phyloP scores from a whole-genome alignment of 345 rosid genomes.

The Noccaea bulbosa region DNA sequence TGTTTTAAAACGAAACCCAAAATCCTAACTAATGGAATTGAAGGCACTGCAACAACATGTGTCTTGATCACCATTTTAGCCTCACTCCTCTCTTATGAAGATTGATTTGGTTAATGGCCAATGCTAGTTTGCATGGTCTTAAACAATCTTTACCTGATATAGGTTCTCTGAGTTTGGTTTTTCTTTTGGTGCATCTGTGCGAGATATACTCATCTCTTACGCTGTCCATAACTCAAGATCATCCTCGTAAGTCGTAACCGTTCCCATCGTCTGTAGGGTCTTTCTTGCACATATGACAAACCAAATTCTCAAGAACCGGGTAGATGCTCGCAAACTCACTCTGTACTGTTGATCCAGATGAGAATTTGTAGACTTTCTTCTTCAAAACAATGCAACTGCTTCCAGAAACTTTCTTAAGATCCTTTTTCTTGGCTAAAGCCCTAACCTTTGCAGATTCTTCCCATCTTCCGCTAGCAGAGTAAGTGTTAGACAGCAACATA shows the following conservation, averaged over 20 bases:
- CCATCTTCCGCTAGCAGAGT: slow-evolving; percentile 70
- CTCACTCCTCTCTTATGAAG: background rate
- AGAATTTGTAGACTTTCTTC: slow-evolving; percentile 53
- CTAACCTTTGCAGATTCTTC: slow-evolving; percentile 73
- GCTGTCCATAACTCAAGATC: slow-evolving; percentile 29
- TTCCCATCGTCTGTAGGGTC: slow-evolving; percentile 30
- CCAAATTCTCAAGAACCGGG: slow-evolving; percentile 38
- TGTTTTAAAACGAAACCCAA: too few species aligned
- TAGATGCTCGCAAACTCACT: slow-evolving; percentile 33
- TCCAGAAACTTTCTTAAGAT: slow-evolving; percentile 72
- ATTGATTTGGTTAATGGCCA: slow-evolving; percentile 12
- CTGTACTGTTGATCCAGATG: slow-evolving; percentile 47
- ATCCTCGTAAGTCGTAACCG: slow-evolving; percentile 16
- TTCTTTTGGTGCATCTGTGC: slow-evolving; percentile 12
- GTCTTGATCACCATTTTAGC: slow-evolving; percentile 65
- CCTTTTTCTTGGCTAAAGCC: slow-evolving; percentile 60
- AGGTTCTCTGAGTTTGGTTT: slow-evolving; percentile 3
- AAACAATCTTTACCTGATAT: slow-evolving; percentile 29
- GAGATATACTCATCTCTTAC: slow-evolving; percentile 22
- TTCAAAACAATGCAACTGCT: slow-evolving; percentile 71
- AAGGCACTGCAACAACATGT: slow-evolving; percentile 76
- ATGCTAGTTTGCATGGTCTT: slow-evolving; percentile 27
- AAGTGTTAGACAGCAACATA: slow-evolving; percentile 69
- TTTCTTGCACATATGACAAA: slow-evolving; percentile 36
- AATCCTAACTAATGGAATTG: slow-evolving; percentile 45